Base-by-base conservation (phyloP, 768 basidiomycete species). In the Termitomyces sp. region DNA sequence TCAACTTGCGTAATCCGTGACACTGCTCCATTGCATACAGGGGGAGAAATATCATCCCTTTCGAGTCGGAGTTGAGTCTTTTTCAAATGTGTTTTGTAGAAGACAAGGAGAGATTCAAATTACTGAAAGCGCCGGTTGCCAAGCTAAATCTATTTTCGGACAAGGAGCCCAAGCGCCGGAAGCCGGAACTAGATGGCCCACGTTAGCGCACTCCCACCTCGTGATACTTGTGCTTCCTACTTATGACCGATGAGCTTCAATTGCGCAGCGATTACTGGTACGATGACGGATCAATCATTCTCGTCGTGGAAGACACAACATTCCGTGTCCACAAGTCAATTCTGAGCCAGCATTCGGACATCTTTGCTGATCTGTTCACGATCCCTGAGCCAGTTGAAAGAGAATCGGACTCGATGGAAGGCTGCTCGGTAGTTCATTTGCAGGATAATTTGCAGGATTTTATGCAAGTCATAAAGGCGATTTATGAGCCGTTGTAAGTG, bases 251-350 rank as follows among this genome's bases (percentile, higher is more conserved):
- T 9, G 49, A 46, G 11, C n/a, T n/a, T 17, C 28, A 42, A 0
- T 38, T 41, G 17, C 58, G 38, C 21, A 59, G 58, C 31, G 72
- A 73, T 7, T 74, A 73, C 60, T 76, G 75, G 66, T 74, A 71
- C 53, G 33, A 64, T 28, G 75, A 76, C 63, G 74, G 75, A 4
- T 76, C 75, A 17, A 66, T 76, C 10, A 68, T 75, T 37, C 54
- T 75, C 23, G 65, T 72, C 19, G 66, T 75, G 4, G 65, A 69
- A 26, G 60, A 57, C 37, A 71, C 67, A 5, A 67, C 67, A 15
- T 71, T 76, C 50, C 70, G 72, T 12, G 64, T 76, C n/a, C 75
- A 76, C 63, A 69, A 75, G 56, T 70, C 73, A 3, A 65, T 77
- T 37, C 67, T 76, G 17, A 66, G 69, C 21, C 65, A 73, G 33